Evolutionary conservation across 2,329 filamentous ascomycete species (phyloP), one percentile per base, ranked within the genome.

Genomic region (Exophiala calicioides): DNA sequence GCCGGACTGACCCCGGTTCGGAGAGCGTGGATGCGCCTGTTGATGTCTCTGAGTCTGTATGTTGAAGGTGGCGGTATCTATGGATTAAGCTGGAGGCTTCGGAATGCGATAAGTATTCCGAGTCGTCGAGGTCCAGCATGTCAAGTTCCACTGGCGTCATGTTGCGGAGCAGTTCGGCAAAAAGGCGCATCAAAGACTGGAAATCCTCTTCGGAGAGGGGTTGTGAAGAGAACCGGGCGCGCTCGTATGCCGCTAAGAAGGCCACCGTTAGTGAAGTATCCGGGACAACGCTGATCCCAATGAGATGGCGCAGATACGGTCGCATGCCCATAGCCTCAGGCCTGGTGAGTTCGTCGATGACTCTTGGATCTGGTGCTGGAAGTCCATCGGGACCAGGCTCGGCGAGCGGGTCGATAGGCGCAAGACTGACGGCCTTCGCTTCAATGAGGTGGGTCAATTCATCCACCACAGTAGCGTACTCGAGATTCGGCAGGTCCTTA

Each of bases 391-490:
- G 13, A 70, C 71, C 24, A 60, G 66, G 26, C 65, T 71, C 54
- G 70, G 74, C 32, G n/a, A 58, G 55, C 3, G 76, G 73, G 55
- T 78, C 75, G 1, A 75, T 72, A 21, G 84, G 88, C 0, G 86
- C 88, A 27, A 95, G 78, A 0, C 88, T 90, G n/a, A 96, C 81
- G 1, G 90, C 91, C 65, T 91, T 91, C 7, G 88, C 91, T 71
- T 97, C 91, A 53, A 97, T 87, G 20, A 97, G 76, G 62, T 94
- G 85, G 1, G 90, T 88, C 18, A 98, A 75, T 67, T 97, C 91
- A 27, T 79, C 77, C 13, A 96, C 75, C 18, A 98, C 88, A 2
- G 82, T 82, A 58, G 77, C 78, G 66, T 95, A 97, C 55, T 94
- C 83, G n/a, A 97, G 70, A 61, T 88, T 82, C 3, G 88, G 83